A percentile compares a stretch with the other conserved stretches of the same genome.
Evolutionary conservation across 371 early-diverging fungal species (phyloP).

Genomic region (Circinella minor): DNA sequence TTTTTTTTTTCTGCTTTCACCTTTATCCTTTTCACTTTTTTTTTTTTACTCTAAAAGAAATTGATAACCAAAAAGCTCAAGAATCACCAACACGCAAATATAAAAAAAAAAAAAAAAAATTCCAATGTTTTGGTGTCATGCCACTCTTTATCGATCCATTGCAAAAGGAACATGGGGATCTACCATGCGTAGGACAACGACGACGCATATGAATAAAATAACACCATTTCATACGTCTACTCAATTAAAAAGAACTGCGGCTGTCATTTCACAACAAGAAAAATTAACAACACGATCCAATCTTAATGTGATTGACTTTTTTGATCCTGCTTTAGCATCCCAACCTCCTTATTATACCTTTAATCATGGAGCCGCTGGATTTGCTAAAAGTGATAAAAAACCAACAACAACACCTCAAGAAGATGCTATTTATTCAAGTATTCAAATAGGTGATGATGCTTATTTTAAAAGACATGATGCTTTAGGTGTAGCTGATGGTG

Average conservation of each 20-base stretch:
- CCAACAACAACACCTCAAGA: slow-evolving; percentile 53
- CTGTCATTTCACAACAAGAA: slow-evolving; percentile 32
- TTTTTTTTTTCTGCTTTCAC: neutral
- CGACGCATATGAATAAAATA: neutral
- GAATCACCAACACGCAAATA: neutral
- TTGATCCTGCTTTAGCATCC: slow-evolving; percentile 41
- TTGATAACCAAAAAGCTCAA: too few species aligned
- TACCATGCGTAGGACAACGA: neutral
- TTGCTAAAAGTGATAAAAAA: slow-evolving; percentile 66
- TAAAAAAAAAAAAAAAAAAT: too few species aligned
- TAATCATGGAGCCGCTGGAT: slow-evolving; percentile 78
- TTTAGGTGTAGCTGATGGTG: slow-evolving; percentile 85
- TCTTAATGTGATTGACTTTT: slow-evolving; percentile 51
- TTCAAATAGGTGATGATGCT: slow-evolving; percentile 84
- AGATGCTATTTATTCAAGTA: slow-evolving; percentile 77
- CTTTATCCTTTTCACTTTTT: neutral
- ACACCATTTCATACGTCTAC: neutral
- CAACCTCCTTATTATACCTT: slow-evolving; percentile 59
- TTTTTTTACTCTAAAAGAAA: neutral
- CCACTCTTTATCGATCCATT: neutral
- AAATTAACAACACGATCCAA: slow-evolving; percentile 27
- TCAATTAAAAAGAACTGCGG: slow-evolving; percentile 17
- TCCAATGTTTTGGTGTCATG: neutral
- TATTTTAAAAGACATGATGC: slow-evolving; percentile 80
- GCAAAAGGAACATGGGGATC: neutral